phyloP scores from a whole-genome alignment of 2,329 filamentous ascomycete genomes.

The Penicillium capsulatum region DNA sequence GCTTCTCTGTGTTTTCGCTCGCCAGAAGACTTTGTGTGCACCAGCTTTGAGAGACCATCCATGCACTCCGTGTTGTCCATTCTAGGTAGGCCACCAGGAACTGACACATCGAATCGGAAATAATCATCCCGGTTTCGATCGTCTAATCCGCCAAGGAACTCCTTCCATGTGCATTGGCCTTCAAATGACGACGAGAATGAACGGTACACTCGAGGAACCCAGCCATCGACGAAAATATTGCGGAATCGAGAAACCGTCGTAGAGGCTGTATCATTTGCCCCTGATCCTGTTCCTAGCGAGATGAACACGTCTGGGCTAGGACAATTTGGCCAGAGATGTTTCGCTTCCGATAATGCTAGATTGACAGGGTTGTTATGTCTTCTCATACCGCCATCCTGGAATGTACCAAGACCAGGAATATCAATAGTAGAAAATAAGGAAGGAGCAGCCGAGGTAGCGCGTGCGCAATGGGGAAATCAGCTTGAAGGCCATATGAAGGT shows the following conservation, averaged over 20 bases:
- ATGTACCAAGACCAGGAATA: not conserved
- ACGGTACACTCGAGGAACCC: not conserved
- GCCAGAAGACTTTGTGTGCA: not conserved
- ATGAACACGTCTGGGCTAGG: not conserved
- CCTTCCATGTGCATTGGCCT: not conserved
- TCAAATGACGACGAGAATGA: not conserved
- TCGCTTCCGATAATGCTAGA: not conserved
- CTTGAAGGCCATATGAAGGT: not conserved
- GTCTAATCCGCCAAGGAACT: not conserved
- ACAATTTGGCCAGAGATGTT: not conserved
- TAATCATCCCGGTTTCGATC: not conserved
- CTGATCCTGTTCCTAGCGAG: not conserved
- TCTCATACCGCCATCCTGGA: not conserved
- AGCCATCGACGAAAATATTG: not conserved
- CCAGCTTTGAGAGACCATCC: not conserved
- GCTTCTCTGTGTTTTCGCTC: not conserved
- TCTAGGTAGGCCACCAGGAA: not conserved
- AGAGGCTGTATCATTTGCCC: not conserved
- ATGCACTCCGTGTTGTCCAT: not conserved
- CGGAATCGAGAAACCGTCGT: not conserved
- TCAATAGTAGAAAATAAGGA: not conserved
- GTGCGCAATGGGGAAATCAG: not conserved
- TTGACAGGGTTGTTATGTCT: slow-evolving; percentile 1
- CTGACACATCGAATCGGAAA: not conserved
- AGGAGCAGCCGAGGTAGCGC: not conserved